phyloP scores from a whole-genome alignment of 257 asterid species.

The Mitragyna speciosa region DNA sequence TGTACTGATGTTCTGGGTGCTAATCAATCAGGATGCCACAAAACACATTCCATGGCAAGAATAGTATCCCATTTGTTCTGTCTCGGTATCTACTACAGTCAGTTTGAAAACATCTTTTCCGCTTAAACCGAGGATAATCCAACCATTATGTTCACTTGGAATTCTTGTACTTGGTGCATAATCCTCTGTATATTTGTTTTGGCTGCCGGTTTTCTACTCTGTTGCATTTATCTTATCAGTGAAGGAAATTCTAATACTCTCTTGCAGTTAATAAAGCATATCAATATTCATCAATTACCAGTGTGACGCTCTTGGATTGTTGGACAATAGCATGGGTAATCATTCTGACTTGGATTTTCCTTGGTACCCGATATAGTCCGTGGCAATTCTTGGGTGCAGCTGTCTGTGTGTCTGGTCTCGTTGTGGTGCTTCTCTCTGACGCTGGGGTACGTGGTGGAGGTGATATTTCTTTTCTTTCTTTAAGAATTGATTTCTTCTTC shows the following conservation, averaged over 20 bases:
- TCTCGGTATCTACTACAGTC: neutral
- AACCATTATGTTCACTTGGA: neutral
- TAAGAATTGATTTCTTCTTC: neutral
- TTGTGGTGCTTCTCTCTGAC: slow-evolving; percentile 64
- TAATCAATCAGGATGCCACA: too few species aligned
- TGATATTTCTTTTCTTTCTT: slow-evolving; percentile 13
- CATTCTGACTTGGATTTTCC: slow-evolving; percentile 58
- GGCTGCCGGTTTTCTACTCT: neutral
- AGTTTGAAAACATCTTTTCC: neutral
- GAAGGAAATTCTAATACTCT: neutral
- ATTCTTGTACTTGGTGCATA: too few species aligned
- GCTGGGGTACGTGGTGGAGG: slow-evolving; percentile 57
- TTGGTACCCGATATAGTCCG: slow-evolving; percentile 54
- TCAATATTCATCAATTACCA: slow-evolving; percentile 72
- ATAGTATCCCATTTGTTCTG: neutral
- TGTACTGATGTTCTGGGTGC: too few species aligned
- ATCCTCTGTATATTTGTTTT: neutral
- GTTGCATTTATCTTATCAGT: too few species aligned
- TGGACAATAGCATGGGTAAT: slow-evolving; percentile 76
- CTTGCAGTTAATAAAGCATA: slow-evolving; percentile 72
- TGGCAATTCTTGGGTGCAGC: slow-evolving; percentile 68
- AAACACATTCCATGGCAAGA: neutral
- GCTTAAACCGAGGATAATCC: neutral
- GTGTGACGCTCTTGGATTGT: slow-evolving; percentile 72
- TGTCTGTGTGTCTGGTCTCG: slow-evolving; percentile 59